Evolutionary conservation across 2,329 filamentous ascomycete species (phyloP), one percentile per base, ranked within the genome.

Genomic region (Venturia pyrina): DNA sequence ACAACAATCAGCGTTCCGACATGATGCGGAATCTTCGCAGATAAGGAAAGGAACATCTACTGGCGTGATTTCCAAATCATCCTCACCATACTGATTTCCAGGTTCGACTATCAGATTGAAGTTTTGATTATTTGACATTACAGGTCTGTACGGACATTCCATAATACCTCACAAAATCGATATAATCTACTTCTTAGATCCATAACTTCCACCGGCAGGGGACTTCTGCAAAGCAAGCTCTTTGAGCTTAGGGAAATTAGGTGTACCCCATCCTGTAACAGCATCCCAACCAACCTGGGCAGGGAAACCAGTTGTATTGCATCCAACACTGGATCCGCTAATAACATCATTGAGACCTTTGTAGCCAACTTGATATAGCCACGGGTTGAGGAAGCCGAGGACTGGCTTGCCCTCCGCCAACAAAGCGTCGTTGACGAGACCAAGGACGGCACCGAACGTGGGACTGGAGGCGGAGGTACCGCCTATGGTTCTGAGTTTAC

Each of bases 401-500:
- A 77, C 72, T 0, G 78, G 69, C 69, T 80, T 77, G 5, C 80
- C 79, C 5, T 72, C 74, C 0, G 76, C 72, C 13, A 85, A 71
- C 17, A 82, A 77, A 1, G 80, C 82, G 69, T 86, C 84, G 69
- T 87, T 87, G 64, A 87, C 73, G 17, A 87, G 77, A 1, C 80
- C 78, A 32, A 88, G 73, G 24, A 87, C 75, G 1, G 77, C 81
- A 0, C 82, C 81, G 57, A 84, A 82, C 0, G 82, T 75, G 0
- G 87, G 87, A n/a, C 43, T 41, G 19, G 67, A 68, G 17, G 67
- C 67, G 5, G 61, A 65, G 1, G 67, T 68, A 32, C 67, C 67
- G 32, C 56, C 62, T 13, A 67, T 28, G 7, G n/a, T 37, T 40
- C 21, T 24, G 40, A 61, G 1, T 15, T 8, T 32, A 19, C 19